Percentiles rank a stretch among this genome's conserved stretches.
These are phyloP conservation scores for Oryza brachyantha DNA, from an alignment of 176 grass and related monocot species.

Conservation along the genomic window DNA sequence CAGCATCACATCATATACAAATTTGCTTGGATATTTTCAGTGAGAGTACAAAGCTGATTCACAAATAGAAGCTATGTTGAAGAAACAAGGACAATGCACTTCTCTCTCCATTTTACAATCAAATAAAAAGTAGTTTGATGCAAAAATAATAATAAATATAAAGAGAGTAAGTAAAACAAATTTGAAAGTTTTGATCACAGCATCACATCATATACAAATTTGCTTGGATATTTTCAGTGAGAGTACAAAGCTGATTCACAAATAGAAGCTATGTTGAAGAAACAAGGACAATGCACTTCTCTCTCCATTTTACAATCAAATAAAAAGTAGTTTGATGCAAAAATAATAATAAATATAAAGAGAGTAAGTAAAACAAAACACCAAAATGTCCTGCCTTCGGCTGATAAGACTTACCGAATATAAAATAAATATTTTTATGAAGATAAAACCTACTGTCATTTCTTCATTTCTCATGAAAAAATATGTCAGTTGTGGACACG, in stretches of 20 bases:
- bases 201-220: background rate
- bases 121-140: slow-evolving; percentile 2
- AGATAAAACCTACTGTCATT: background rate
- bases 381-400: background rate
- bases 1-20: background rate
- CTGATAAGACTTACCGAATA: background rate
- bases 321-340: background rate
- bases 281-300: background rate
- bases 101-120: background rate
- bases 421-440: background rate
- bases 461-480: background rate
- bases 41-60: background rate
- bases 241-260: background rate
- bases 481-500: background rate
- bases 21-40: slow-evolving; percentile 11
- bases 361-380: background rate
- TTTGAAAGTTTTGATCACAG: background rate
- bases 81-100: background rate
- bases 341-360: background rate
- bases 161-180: too few relatives aligned
- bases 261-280: background rate
- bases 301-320: background rate
- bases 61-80: background rate
- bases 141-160: too few relatives aligned
- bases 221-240: slow-evolving; percentile 1